Evolutionary conservation across 129 eudicot genomes (phyloP).

Genomic region (Logfia minima): DNA sequence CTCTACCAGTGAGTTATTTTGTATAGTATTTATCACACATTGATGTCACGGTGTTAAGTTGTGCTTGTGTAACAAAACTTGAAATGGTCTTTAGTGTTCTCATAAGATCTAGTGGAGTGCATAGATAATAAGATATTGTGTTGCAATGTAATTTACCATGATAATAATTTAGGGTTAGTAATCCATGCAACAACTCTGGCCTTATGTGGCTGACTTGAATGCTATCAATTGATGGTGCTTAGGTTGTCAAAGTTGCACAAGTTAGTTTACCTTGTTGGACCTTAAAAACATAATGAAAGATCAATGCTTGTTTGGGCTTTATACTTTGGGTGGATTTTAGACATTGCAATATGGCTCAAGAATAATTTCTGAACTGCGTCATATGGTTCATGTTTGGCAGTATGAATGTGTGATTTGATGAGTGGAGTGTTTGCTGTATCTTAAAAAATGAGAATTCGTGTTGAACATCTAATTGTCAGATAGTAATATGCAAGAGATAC

Average conservation of each 20-base stretch:
- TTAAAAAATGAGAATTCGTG: neutral
- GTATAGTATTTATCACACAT: neutral
- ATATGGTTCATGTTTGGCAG: neutral
- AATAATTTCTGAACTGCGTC: neutral
- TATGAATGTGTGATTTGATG: neutral
- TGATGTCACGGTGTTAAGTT: neutral
- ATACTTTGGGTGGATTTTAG: neutral
- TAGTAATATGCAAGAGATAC: neutral
- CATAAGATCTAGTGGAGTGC: neutral
- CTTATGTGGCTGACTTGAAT: neutral
- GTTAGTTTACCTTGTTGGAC: constrained; percentile 13
- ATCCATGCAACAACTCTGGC: neutral
- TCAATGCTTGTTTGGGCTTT: neutral
- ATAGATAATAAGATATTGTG: neutral
- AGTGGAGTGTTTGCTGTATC: neutral
- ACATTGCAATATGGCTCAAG: neutral
- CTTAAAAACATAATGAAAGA: neutral
- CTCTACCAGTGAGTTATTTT: neutral
- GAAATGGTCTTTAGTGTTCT: neutral
- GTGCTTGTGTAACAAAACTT: neutral
- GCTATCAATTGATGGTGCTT: constrained; percentile 13
- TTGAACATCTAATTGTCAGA: neutral
- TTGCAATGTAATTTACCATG: neutral
- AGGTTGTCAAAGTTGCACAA: neutral
- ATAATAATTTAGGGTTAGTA: neutral